Percentiles rank a stretch among this genome's conserved stretches.
Conservation (phyloP, 2,329 filamentous ascomycete species). For the Xylariaceae sp. region DNA sequence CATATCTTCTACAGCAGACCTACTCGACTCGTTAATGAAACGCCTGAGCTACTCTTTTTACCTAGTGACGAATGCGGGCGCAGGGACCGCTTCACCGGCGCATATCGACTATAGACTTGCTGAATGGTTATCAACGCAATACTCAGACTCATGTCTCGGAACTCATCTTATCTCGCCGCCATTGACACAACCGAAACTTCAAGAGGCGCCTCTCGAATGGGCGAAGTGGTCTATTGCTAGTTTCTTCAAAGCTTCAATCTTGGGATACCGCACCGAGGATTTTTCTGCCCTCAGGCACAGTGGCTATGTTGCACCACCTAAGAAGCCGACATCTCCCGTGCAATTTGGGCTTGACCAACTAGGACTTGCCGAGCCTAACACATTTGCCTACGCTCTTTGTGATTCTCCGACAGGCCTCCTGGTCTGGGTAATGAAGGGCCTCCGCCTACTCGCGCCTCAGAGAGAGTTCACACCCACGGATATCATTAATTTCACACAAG, state of each 20-base stretch:
- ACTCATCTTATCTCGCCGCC: constrained; percentile 67
- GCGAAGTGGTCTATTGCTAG: constrained; percentile 63
- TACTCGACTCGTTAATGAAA: constrained; percentile 66
- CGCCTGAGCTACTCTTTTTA: constrained; percentile 66
- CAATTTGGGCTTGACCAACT: constrained; percentile 42
- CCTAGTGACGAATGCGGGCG: constrained; percentile 61
- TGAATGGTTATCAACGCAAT: constrained; percentile 54
- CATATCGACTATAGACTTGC: constrained; percentile 60
- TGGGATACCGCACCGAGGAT: constrained; percentile 63
- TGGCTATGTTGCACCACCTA: constrained; percentile 24
- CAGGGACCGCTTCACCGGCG: constrained; percentile 52
- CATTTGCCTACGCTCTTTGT: constrained; percentile 65
- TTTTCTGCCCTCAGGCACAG: constrained; percentile 50
- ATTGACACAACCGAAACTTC: constrained; percentile 55
- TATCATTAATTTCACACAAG: constrained; percentile 65
- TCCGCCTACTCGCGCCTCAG: constrained; percentile 50
- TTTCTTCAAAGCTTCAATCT: constrained; percentile 54
- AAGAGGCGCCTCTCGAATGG: constrained; percentile 55
- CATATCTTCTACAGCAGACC: constrained; percentile 59
- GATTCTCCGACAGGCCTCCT: constrained; percentile 67
- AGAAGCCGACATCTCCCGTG: constrained; percentile 28
- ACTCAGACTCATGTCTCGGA: constrained; percentile 61
- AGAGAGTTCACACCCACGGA: constrained; percentile 56
- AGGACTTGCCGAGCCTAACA: constrained; percentile 56
- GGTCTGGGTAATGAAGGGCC: constrained; percentile 58